These are phyloP conservation scores for Globisporangium mamillatum DNA, from an alignment of 352 stramenopile genomes.

Conservation along the genomic window DNA sequence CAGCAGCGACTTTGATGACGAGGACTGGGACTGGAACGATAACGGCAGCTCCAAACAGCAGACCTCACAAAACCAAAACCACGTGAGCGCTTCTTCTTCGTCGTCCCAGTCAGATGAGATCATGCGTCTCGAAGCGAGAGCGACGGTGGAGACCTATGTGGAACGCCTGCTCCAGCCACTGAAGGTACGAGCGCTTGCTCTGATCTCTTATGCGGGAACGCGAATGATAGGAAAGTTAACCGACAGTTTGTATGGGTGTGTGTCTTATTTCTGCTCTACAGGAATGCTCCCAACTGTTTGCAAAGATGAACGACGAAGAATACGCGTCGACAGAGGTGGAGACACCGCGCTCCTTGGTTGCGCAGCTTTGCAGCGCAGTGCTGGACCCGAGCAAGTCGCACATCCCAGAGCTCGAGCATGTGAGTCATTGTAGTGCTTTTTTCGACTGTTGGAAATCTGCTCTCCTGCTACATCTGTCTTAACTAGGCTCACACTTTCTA, in stretches of 20 bases:
- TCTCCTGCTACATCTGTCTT: not conserved
- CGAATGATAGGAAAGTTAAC: too few relatives aligned
- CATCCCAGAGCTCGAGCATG: constrained; percentile 46
- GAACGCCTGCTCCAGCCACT: constrained; percentile 39
- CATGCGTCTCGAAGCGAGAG: constrained; percentile 27
- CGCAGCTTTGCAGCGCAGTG: constrained; percentile 45
- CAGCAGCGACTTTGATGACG: constrained; percentile 22
- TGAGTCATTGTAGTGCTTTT: constrained; percentile 21
- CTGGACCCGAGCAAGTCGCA: constrained; percentile 24
- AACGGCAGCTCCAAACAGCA: constrained; percentile 4
- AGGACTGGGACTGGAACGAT: constrained; percentile 75
- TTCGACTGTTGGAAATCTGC: not conserved
- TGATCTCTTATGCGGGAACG: too few relatives aligned
- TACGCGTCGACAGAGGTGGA: constrained; percentile 13
- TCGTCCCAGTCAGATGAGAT: constrained; percentile 22
- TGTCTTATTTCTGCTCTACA: constrained; percentile 15
- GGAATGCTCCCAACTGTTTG: constrained; percentile 67
- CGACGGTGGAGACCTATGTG: constrained; percentile 41
- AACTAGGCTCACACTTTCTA: not conserved
- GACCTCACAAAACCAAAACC: constrained; percentile 12
- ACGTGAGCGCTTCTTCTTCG: not conserved
- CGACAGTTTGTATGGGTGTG: not conserved
- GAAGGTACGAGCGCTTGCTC: constrained; percentile 32
- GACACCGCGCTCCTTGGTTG: constrained; percentile 34
- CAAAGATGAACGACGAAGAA: constrained; percentile 30